Conservation (phyloP, 768 basidiomycete species). For the Lactarius akahatsu region DNA sequence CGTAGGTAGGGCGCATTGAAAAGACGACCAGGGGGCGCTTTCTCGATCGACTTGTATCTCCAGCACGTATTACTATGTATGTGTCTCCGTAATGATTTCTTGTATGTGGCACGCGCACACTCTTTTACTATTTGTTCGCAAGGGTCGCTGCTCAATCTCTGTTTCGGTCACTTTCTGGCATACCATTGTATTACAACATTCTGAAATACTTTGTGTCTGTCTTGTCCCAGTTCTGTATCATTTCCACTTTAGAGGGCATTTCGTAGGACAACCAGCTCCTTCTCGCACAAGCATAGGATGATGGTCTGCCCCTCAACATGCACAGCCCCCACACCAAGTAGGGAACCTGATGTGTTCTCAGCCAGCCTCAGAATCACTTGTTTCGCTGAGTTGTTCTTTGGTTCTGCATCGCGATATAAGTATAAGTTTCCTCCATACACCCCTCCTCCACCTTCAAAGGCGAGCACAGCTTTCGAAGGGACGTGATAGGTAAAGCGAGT, state of each 20-base stretch:
- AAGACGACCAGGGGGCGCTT: conserved; percentile 32
- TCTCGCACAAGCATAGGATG: conserved; percentile 75
- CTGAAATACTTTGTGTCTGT: conserved; percentile 27
- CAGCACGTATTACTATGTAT: conserved; percentile 26
- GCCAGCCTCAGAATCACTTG: conserved; percentile 80
- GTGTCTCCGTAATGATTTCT: conserved; percentile 28
- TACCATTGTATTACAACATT: conserved; percentile 30
- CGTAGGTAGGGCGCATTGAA: conserved; percentile 56
- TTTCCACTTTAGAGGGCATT: conserved; percentile 34
- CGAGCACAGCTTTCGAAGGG: conserved; percentile 55
- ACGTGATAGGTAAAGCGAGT: conserved; percentile 83
- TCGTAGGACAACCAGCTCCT: conserved; percentile 62
- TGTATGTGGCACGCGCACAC: conserved; percentile 25
- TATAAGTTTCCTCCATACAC: conserved; percentile 81
- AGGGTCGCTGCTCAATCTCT: conserved; percentile 26
- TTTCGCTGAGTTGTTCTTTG: conserved; percentile 62
- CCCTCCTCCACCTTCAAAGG: conserved; percentile 76
- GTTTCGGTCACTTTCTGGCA: conserved; percentile 21
- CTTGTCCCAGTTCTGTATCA: conserved; percentile 15
- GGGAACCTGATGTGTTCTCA: conserved; percentile 64
- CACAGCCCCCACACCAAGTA: conserved; percentile 72
- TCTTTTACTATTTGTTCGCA: conserved; percentile 26
- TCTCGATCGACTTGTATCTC: conserved; percentile 13
- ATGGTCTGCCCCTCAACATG: conserved; percentile 38
- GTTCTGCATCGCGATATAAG: conserved; percentile 64